Evolutionary conservation across 139 green algal genomes (phyloP), one percentile per base, ranked within the genome.

Genomic region (Chlorella sp.): DNA sequence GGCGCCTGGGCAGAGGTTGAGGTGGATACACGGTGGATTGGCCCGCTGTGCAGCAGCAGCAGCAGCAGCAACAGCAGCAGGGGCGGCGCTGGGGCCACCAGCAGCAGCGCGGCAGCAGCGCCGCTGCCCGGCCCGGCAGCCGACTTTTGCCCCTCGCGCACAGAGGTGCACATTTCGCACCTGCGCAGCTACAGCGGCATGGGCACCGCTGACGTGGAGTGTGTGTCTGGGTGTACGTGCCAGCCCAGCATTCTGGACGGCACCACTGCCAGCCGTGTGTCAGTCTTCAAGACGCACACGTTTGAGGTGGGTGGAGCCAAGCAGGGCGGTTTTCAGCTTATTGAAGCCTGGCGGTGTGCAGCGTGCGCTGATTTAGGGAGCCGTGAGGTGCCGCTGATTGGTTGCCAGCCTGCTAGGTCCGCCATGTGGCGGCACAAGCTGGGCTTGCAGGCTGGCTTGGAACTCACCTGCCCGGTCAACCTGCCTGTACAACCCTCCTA

Each of bases 101-200:
- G 34, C 39, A 28, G 11, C 13, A n/a, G 26, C 12, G 13, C 13
- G 4, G 63, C 63, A 16, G 25, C 26, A 28, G 12, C 1, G 36
- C 36, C 11, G 21, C 0, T 4, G 36, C 69, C 36, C 36, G 32
- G 18, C 25, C 70, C 39, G 41, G 51, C 51, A 21, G 12, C 51
- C 51, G 15, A 21, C 36, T 55, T 21, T 18, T 38, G 36, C 11
- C 26, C 36, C 4, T n/a, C 16, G 34, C 69, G 69, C 36, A 75
- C 69, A n/a, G 21, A 26, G 3, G 55, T 82, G 76, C 57, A 56
- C 60, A 36, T 82, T 63, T 68, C 32, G 20, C 76, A 82, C 76
- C 76, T 82, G 20, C 28, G 60, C 12, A 82, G 76, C 76, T 73
- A 82, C 76, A 28, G 1, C 7, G 60, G 60, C 34, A 82, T 82